A percentile compares a stretch with the other conserved stretches of the same genome.
These are phyloP conservation scores for Heliamphora pulchella DNA, from an alignment of 179 eudicot species.

Conservation along the genomic window DNA sequence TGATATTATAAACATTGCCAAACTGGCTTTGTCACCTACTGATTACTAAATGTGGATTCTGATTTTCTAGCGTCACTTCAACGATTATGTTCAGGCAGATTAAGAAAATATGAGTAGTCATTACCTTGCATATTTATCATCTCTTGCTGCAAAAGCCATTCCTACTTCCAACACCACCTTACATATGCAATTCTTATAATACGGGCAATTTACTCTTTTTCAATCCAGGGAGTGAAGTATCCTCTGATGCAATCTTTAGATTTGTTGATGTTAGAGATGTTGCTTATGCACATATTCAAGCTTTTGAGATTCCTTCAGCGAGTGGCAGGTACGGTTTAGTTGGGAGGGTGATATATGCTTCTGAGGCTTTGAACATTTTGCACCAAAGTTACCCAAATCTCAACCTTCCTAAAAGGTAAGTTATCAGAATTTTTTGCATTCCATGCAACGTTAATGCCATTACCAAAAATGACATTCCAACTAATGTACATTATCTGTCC, in stretches of 20 bases:
- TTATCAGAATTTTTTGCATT: background rate
- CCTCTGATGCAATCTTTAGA: slow-evolving; percentile 22
- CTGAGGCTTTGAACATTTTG: slow-evolving; percentile 29
- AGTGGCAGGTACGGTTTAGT: slow-evolving; percentile 36
- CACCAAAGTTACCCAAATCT: slow-evolving; percentile 20
- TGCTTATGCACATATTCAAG: slow-evolving; percentile 42
- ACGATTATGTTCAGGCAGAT: no score
- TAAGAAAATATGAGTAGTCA: no score
- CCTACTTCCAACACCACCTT: no score
- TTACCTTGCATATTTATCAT: no score
- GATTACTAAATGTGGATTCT: no score
- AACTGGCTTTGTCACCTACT: no score
- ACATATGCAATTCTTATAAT: background rate
- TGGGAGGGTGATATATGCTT: slow-evolving; percentile 30
- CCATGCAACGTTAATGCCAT: background rate
- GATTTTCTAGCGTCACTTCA: no score
- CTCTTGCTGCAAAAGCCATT: no score
- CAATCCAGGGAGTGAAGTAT: slow-evolving; percentile 22
- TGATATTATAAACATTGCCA: no score
- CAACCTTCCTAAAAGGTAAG: background rate
- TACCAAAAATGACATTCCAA: background rate
- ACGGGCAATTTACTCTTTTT: background rate
- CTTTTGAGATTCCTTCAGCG: slow-evolving; percentile 42
- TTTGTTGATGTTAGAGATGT: slow-evolving; percentile 49
- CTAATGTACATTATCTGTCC: background rate